These are phyloP conservation scores for Metschnikowia chrysomelidarum DNA, from an alignment of 805 yeast genomes.

Conservation along the genomic window DNA sequence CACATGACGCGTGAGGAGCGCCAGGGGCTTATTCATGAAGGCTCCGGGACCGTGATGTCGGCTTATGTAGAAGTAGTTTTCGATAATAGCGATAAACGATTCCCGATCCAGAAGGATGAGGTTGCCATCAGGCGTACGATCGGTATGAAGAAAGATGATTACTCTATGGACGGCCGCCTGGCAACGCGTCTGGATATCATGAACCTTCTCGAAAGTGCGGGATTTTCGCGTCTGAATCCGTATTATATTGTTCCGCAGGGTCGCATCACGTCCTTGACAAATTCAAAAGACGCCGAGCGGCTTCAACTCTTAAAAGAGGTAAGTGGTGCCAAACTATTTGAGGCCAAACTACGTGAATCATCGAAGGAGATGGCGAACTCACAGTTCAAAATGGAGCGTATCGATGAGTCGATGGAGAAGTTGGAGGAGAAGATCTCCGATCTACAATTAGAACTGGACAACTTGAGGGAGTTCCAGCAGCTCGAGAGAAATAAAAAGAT, in stretches of 20 bases:
- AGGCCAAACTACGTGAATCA: constrained; percentile 74
- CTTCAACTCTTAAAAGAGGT: constrained; percentile 80
- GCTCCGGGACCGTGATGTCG: constrained; percentile 85
- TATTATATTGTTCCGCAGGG: constrained; percentile 98
- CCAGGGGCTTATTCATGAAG: constrained; percentile 85
- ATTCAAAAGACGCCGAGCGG: constrained; percentile 84
- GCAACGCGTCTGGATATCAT: constrained; percentile 79
- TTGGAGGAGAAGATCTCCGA: constrained; percentile 73
- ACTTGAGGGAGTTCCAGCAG: constrained; percentile 65
- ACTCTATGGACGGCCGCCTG: constrained; percentile 74
- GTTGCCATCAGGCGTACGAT: constrained; percentile 81
- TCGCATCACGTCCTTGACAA: constrained; percentile 79
- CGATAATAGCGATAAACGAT: constrained; percentile 74
- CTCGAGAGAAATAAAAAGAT: constrained; percentile 67
- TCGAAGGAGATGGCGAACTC: constrained; percentile 76
- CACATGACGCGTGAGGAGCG: constrained; percentile 83
- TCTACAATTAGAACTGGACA: constrained; percentile 76
- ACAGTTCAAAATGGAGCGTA: constrained; percentile 63
- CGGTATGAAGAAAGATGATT: constrained; percentile 91
- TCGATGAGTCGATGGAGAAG: constrained; percentile 67
- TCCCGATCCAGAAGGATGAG: constrained; percentile 67
- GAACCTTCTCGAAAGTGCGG: constrained; percentile 85
- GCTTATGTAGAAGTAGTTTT: constrained; percentile 90
- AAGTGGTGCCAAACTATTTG: constrained; percentile 93
- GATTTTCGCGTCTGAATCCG: constrained; percentile 86